Percentiles rank a stretch among this genome's conserved stretches.
phyloP scores from a whole-genome alignment of 108 stramenopile species.

The Tribonema minus region DNA sequence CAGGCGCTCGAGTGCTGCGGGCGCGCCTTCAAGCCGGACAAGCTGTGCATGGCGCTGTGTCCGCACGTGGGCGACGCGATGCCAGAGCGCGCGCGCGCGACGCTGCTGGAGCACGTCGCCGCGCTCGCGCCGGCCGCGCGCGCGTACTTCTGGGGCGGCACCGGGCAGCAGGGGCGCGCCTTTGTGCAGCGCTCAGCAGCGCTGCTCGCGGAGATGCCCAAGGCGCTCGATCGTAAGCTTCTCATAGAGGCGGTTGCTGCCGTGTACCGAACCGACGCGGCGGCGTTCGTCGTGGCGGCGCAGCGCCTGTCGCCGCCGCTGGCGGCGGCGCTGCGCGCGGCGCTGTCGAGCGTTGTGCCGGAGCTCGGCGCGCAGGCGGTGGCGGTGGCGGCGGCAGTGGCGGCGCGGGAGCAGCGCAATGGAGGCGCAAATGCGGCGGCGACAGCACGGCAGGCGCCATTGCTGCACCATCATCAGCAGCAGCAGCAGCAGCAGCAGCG shows the following conservation, averaged over 20 bases:
- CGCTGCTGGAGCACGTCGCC: conserved; percentile 37
- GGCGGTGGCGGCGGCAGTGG: too few species aligned
- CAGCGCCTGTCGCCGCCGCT: not conserved
- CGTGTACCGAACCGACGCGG: conserved; percentile 12
- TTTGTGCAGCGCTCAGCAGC: conserved; percentile 22
- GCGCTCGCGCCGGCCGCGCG: conserved; percentile 23
- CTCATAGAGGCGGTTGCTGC: conserved; percentile 3
- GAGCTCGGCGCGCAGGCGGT: not conserved
- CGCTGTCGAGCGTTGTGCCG: not conserved
- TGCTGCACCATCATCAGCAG: not conserved
- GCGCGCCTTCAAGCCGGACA: not conserved
- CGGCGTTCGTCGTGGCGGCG: conserved; percentile 2
- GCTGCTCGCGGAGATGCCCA: conserved; percentile 8
- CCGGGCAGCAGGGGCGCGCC: conserved; percentile 6
- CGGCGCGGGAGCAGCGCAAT: not conserved
- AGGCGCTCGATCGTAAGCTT: too few species aligned
- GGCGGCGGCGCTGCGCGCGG: conserved; percentile 3
- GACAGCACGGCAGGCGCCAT: not conserved
- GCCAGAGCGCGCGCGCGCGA: conserved; percentile 8
- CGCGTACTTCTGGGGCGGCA: not conserved
- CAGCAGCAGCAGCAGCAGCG: not conserved
- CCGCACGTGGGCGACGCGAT: conserved; percentile 24
- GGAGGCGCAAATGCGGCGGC: too few species aligned
- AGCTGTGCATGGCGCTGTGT: conserved; percentile 32
- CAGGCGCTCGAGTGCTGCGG: conserved; percentile 16